Conservation (phyloP, 495 filamentous ascomycete species). For the Neohortaea acidophila region DNA sequence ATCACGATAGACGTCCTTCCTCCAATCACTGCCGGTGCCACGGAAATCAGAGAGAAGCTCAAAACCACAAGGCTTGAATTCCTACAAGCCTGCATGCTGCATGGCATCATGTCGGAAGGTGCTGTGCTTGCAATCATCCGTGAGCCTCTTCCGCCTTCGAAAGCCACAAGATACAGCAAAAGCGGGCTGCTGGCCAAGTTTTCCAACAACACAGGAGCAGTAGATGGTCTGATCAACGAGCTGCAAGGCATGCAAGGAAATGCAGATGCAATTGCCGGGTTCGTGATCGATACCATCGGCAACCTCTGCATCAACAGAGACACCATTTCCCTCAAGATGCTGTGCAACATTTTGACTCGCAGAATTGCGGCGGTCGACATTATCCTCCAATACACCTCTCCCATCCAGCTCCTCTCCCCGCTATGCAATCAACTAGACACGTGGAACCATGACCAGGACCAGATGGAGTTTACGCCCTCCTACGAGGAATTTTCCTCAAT, state of each 20-base stretch:
- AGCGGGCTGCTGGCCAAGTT: conserved; percentile 63
- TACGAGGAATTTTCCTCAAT: conserved; percentile 94
- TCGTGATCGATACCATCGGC: conserved; percentile 69
- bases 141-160: conserved; percentile 66
- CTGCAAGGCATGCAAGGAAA: conserved; percentile 92
- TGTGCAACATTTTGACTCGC: conserved; percentile 66
- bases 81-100: conserved; percentile 76
- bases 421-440: conserved; percentile 72
- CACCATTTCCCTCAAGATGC: conserved; percentile 74
- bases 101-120: conserved; percentile 60
- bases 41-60: conserved; percentile 46
- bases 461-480: conserved; percentile 84
- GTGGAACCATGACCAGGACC: conserved; percentile 89
- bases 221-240: conserved; percentile 59
- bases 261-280: conserved; percentile 71
- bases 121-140: conserved; percentile 70
- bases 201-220: conserved; percentile 49
- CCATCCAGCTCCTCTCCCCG: conserved; percentile 61
- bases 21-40: conserved; percentile 57
- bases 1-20: conserved; percentile 63
- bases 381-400: conserved; percentile 68
- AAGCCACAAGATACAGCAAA: conserved; percentile 57
- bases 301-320: conserved; percentile 68
- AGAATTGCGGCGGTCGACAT: conserved; percentile 71
- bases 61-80: conserved; percentile 42